Evolutionary conservation across 257 asterid species (phyloP), one percentile per base, ranked within the genome.

Genomic region (Gentiana straminea): DNA sequence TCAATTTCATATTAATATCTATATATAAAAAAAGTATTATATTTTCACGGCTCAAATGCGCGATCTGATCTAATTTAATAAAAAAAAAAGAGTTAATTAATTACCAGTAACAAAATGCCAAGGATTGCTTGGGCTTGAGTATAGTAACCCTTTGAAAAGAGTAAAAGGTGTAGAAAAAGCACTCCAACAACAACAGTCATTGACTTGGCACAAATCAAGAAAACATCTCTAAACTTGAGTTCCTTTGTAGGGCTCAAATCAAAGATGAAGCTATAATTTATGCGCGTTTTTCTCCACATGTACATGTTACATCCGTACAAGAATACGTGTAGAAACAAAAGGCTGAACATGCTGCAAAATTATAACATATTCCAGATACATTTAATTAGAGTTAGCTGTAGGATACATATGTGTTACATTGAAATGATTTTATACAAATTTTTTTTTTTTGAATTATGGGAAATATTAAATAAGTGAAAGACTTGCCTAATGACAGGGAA

Each of bases 401-500:
- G 24, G 24, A 24, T 24, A 24, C 24, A 24, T 24, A 24, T 24
- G 24, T 24, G 24, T 24, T 24, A 24, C 24, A 24, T 24, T 24
- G 24, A 24, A 24, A 24, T 24, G 4, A 4, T 43, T 57, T 4
- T 44, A 24, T 8, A 8, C 45, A 8, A 39, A 1, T 8, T 2
- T 39, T 24, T 24, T 24, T 24, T 24, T 24, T 0, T 0, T 24
- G 0, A 24, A 24, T 24, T 24, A 24, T 24, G 24, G 13, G 24
- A 15, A 41, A 43, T 34, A 44, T 11, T 8, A 8, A 24, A 44
- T 38, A 39, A 32, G 37, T 10, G 1, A 5, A 44, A 58, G 8
- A 52, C 94, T 90, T 77, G 85, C 98, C 96, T 86, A 49, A 90
- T 80, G 55, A 90, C 78, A 7, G 98, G 96, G 59, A 81, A 86